Evolutionary conservation across 2,329 filamentous ascomycete genomes (phyloP).

Genomic region (Epichloe sp.): DNA sequence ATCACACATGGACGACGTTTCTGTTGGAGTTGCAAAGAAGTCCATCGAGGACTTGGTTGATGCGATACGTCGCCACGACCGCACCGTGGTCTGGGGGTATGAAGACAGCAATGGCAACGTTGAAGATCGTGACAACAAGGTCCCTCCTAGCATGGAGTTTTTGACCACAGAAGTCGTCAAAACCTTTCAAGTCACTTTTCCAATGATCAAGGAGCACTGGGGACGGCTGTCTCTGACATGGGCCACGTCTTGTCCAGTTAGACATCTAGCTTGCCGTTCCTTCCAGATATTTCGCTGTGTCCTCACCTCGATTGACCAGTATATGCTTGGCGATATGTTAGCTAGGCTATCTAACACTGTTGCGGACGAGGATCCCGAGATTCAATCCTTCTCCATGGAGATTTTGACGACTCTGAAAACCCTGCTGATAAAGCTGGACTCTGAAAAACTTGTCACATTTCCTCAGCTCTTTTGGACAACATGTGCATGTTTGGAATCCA

Average conservation of each 20-base stretch:
- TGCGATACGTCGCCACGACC: slow-evolving; percentile 69
- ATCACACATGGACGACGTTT: slow-evolving; percentile 57
- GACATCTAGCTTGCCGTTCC: slow-evolving; percentile 88
- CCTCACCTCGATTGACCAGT: slow-evolving; percentile 75
- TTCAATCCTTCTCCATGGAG: slow-evolving; percentile 95
- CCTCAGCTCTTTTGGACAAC: slow-evolving; percentile 97
- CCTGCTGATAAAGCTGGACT: slow-evolving; percentile 72
- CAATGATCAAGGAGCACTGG: slow-evolving; percentile 83
- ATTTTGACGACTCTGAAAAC: slow-evolving; percentile 89
- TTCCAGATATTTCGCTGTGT: slow-evolving; percentile 97
- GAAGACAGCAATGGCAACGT: slow-evolving; percentile 78
- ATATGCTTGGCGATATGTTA: slow-evolving; percentile 95
- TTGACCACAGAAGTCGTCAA: slow-evolving; percentile 71
- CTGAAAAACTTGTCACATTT: slow-evolving; percentile 70
- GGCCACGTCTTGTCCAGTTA: slow-evolving; percentile 92
- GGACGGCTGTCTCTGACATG: slow-evolving; percentile 79
- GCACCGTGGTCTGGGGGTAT: slow-evolving; percentile 82
- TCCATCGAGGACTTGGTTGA: slow-evolving; percentile 83
- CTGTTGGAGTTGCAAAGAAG: slow-evolving; percentile 47
- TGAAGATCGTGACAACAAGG: slow-evolving; percentile 61
- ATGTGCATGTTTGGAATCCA: slow-evolving; percentile 89
- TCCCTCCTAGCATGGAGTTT: slow-evolving; percentile 76
- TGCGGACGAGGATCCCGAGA: slow-evolving; percentile 85
- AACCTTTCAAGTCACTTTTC: slow-evolving; percentile 74
- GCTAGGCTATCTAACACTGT: slow-evolving; percentile 92